Conservation (phyloP, 768 basidiomycete genomes). For the Leucosporidium scottii region DNA sequence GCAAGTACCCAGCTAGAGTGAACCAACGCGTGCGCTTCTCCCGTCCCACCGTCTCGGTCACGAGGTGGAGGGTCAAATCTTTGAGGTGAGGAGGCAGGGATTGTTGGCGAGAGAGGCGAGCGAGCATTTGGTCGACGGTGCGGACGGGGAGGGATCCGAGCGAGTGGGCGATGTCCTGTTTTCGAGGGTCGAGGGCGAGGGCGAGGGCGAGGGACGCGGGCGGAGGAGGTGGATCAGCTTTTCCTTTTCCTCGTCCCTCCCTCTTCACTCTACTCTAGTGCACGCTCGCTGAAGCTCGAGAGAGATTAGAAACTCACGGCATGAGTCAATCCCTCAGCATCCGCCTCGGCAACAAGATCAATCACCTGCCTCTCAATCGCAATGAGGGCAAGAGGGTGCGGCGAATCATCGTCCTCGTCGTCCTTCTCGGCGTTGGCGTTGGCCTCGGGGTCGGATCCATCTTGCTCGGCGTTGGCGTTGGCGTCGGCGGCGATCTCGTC, state of each 20-base stretch:
- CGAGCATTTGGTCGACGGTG: constrained; percentile 64
- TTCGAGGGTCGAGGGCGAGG: not conserved
- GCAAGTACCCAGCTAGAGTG: constrained; percentile 60
- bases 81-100: constrained; percentile 57
- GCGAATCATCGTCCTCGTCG: constrained; percentile 9
- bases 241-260: no score
- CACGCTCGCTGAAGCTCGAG: no score
- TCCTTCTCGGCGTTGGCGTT: not conserved
- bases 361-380: constrained; percentile 73
- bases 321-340: constrained; percentile 43
- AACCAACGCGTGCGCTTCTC: constrained; percentile 82
- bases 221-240: no score
- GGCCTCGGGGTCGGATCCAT: no score
- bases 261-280: no score
- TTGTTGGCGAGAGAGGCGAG: constrained; percentile 58
- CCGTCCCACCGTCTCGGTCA: constrained; percentile 75
- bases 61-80: constrained; percentile 60
- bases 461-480: no score
- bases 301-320: not conserved
- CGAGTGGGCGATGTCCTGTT: constrained; percentile 41
- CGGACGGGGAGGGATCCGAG: constrained; percentile 65
- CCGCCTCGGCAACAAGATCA: constrained; percentile 63
- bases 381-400: constrained; percentile 46
- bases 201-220: no score
- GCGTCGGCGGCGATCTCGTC: no score